Base-by-base conservation (phyloP, 441 rosid genomes). In the Eugenia klotzschiana region DNA sequence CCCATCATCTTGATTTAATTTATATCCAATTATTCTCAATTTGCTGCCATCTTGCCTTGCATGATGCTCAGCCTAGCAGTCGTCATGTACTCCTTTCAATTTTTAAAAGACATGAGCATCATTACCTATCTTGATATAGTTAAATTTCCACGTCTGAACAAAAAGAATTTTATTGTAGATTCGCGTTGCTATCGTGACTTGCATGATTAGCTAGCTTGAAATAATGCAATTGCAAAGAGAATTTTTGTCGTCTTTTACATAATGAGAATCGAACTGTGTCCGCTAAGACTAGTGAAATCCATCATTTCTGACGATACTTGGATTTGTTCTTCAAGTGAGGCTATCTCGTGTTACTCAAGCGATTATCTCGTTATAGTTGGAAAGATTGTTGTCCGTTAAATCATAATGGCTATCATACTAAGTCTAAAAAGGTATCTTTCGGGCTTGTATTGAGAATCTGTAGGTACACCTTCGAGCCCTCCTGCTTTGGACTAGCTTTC, bases 131-230 rank as follows among this genome's bases (percentile, higher is more conserved):
- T 29, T 60, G n/a, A 18, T 8, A 29, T 60, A 16, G 23, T 29
- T 60, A 29, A 6, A 1, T 37, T 37, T 37, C 6, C 8, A 29
- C 26, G 3, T 15, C 3, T 60, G 9, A 60, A 20, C 74, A 29
- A 60, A 29, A 60, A 29, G 7, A 16, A 60, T 29, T 8, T 60
- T 7, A 60, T 60, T 18, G 0, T 8, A 8, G 0, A 16, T 16
- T 60, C 0, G 2, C n/a, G 2, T 1, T 5, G 0, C 13, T 2
- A 0, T 58, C 6, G 1, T 8, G n/a, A 60, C 74, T 29, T 60
- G n/a, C 13, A 18, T 33, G 43, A 0, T 29, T 33, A 33, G 74
- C 27, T 64, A 18, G 1, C 4, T 64, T 29, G 14, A 64, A 29
- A 29, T 64, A 29, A 64, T 64, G n/a, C n/a, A 33, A 64, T 7